Conservation (phyloP, 78 protist species). For the Dictyostelium brefeldianum region DNA sequence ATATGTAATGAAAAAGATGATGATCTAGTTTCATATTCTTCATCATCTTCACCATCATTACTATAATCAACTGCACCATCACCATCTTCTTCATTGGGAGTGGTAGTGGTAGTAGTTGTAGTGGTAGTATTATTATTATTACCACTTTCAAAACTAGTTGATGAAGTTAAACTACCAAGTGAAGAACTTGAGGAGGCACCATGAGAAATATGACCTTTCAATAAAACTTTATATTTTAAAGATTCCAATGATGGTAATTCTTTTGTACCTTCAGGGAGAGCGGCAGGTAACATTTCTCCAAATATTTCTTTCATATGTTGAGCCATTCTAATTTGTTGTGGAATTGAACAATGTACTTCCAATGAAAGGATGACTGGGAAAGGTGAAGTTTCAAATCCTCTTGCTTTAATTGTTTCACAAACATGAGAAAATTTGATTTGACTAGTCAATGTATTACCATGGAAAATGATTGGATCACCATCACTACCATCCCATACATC, state of each 20-base stretch:
- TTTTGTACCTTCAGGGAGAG: not conserved
- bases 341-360: constrained; percentile 83
- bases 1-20: not conserved
- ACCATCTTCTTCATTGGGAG: not conserved
- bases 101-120: not conserved
- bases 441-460: constrained; percentile 94
- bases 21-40: not conserved
- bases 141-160: not conserved
- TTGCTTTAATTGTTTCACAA: constrained; percentile 41
- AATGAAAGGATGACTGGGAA: constrained; percentile 94
- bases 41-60: not conserved
- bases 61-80: constrained; percentile 20
- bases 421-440: constrained; percentile 84
- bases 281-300: constrained; percentile 28
- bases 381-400: constrained; percentile 83
- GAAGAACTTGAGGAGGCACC: not conserved
- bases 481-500: constrained; percentile 95
- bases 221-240: constrained; percentile 39
- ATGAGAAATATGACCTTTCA: constrained; percentile 38
- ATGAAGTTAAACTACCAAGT: not conserved
- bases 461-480: constrained; percentile 93
- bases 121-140: not conserved
- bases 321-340: constrained; percentile 77
- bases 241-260: constrained; percentile 49
- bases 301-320: constrained; percentile 47